These are phyloP conservation scores for Aspergillus transmontanensis DNA, from an alignment of 2,329 filamentous ascomycete species.

Conservation along the genomic window DNA sequence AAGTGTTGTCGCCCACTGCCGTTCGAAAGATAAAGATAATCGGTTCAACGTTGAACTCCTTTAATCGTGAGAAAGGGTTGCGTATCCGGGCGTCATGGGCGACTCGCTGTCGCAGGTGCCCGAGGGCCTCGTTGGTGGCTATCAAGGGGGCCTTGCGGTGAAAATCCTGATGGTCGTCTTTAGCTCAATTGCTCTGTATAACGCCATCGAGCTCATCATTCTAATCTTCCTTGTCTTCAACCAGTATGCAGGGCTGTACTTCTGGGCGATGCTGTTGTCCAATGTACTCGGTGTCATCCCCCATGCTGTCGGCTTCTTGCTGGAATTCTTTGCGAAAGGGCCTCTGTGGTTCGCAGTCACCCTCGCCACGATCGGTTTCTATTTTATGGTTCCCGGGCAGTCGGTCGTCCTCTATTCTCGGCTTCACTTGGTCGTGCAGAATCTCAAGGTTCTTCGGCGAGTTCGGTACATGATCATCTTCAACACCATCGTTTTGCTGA, in stretches of 20 bases:
- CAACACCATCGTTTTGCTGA: slow-evolving; percentile 55
- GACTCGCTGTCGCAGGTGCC: slow-evolving; percentile 25
- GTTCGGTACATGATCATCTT: slow-evolving; percentile 61
- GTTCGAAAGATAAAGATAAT: background rate
- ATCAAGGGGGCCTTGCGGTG: slow-evolving; percentile 25
- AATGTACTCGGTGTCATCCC: slow-evolving; percentile 39
- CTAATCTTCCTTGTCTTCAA: slow-evolving; percentile 42
- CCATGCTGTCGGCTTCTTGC: slow-evolving; percentile 42
- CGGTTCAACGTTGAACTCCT: background rate
- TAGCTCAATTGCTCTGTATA: slow-evolving; percentile 46
- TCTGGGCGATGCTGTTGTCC: slow-evolving; percentile 44
- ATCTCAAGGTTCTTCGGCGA: slow-evolving; percentile 48
- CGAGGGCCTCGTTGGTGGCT: slow-evolving; percentile 33
- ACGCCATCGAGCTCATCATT: slow-evolving; percentile 50
- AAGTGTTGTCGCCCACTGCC: background rate
- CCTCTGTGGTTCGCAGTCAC: slow-evolving; percentile 40
- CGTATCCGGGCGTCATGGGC: slow-evolving; percentile 9
- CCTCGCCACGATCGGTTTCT: slow-evolving; percentile 56
- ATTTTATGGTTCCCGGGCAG: slow-evolving; percentile 63
- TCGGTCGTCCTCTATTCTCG: slow-evolving; percentile 65
- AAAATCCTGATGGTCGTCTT: slow-evolving; percentile 36
- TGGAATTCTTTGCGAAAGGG: slow-evolving; percentile 41
- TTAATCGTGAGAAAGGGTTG: background rate
- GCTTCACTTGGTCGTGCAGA: slow-evolving; percentile 61
- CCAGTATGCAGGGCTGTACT: slow-evolving; percentile 42